These are phyloP conservation scores for Pascua sp. DNA, from an alignment of 1,284 basidiomycete species.

Conservation along the genomic window DNA sequence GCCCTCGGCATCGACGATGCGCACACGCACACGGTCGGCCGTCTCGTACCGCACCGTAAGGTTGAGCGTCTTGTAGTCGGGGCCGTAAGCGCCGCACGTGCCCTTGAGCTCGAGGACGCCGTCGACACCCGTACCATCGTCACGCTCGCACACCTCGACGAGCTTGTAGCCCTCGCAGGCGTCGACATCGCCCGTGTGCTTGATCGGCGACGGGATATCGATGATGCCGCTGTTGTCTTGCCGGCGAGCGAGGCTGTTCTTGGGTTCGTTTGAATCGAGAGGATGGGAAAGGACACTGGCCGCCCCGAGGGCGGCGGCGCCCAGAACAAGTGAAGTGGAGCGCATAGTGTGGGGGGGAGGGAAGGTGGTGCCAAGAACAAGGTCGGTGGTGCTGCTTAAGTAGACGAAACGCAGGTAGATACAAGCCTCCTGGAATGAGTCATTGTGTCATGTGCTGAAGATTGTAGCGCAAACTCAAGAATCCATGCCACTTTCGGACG, in stretches of 20 bases:
- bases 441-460: too few relatives aligned
- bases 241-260: not conserved
- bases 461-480: too few relatives aligned
- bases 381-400: too few relatives aligned
- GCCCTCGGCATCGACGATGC: conserved; percentile 60
- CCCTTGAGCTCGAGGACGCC: conserved; percentile 22
- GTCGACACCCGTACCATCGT: conserved; percentile 17
- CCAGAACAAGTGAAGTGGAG: too few relatives aligned
- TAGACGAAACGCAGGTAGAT: too few relatives aligned
- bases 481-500: too few relatives aligned
- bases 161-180: conserved; percentile 31
- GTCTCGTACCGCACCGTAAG: conserved; percentile 48
- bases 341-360: too few relatives aligned
- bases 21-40: conserved; percentile 58
- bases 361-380: too few relatives aligned
- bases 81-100: conserved; percentile 69
- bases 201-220: conserved; percentile 22
- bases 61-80: conserved; percentile 61
- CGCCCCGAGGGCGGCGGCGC: too few relatives aligned
- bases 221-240: conserved; percentile 16
- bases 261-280: too few relatives aligned
- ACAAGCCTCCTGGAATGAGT: too few relatives aligned
- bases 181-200: conserved; percentile 25
- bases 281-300: too few relatives aligned
- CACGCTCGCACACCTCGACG: conserved; percentile 2